These are phyloP conservation scores for Cryphonectria radicalis DNA, from an alignment of 2,329 filamentous ascomycete genomes.

Conservation along the genomic window DNA sequence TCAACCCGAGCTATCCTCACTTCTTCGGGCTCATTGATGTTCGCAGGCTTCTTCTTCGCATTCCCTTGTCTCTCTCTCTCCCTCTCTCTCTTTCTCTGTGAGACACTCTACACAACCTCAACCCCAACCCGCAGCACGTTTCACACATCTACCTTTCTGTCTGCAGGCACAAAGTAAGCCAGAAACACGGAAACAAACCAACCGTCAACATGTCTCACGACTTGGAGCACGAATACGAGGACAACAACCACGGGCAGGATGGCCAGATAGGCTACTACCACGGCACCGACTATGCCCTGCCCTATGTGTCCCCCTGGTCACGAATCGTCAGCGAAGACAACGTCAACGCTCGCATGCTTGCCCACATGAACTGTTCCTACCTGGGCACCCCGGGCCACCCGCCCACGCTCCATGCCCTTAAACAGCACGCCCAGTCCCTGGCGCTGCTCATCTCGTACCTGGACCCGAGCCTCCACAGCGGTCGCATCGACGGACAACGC, in stretches of 20 bases:
- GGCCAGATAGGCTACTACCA: slow-evolving; percentile 42
- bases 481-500: slow-evolving; percentile 36
- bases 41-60: not conserved
- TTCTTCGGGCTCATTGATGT: not conserved
- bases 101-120: not conserved
- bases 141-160: not conserved
- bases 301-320: slow-evolving; percentile 46
- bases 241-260: slow-evolving; percentile 28
- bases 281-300: slow-evolving; percentile 46
- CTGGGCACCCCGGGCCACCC: slow-evolving; percentile 56
- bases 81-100: too few species aligned
- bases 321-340: slow-evolving; percentile 38
- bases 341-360: slow-evolving; percentile 39
- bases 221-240: slow-evolving; percentile 32
- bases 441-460: slow-evolving; percentile 55
- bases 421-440: slow-evolving; percentile 64
- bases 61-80: not conserved
- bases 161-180: not conserved
- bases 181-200: not conserved
- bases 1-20: not conserved
- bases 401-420: slow-evolving; percentile 61
- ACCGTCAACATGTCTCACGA: slow-evolving; percentile 25
- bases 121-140: not conserved
- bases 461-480: slow-evolving; percentile 42
- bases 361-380: slow-evolving; percentile 61